Evolutionary conservation across 208 protist species (phyloP).

Genomic region (Trypanosoma congolense): DNA sequence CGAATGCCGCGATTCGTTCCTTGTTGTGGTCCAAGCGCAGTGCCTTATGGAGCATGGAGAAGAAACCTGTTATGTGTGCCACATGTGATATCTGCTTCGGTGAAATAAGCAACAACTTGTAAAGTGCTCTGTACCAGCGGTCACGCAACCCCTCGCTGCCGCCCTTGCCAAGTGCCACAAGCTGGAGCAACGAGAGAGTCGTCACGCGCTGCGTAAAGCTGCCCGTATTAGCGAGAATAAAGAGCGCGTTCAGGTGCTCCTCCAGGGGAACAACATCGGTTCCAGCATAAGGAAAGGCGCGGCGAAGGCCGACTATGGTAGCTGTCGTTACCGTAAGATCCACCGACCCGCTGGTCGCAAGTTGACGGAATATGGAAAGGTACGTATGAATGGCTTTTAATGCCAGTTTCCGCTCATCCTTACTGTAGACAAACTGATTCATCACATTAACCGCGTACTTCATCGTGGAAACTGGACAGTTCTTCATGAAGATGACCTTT

Average conservation of each 20-base stretch:
- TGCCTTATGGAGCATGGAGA: constrained; percentile 86
- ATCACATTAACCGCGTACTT: constrained; percentile 86
- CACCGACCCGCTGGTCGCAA: constrained; percentile 48
- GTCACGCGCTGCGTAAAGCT: constrained; percentile 86
- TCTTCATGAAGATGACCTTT: constrained; percentile 88
- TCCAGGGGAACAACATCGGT: constrained; percentile 73
- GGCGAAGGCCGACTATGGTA: constrained; percentile 85
- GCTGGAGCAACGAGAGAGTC: constrained; percentile 82
- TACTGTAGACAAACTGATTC: constrained; percentile 91
- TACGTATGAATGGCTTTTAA: constrained; percentile 86
- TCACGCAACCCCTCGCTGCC: constrained; percentile 54
- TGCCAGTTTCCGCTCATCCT: constrained; percentile 86
- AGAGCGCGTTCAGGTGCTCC: constrained; percentile 86
- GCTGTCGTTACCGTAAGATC: constrained; percentile 87
- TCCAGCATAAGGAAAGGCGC: constrained; percentile 89
- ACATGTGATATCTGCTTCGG: constrained; percentile 87
- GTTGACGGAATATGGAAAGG: constrained; percentile 82
- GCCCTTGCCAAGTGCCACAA: constrained; percentile 75
- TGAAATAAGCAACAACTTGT: constrained; percentile 81
- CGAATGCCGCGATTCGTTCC: constrained; percentile 83
- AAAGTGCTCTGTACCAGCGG: constrained; percentile 89
- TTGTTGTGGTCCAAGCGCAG: constrained; percentile 77
- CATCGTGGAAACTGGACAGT: constrained; percentile 85
- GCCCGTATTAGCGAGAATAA: constrained; percentile 83
- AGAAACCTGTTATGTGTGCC: constrained; percentile 86